These are phyloP conservation scores for Cenchrus fungigraminus DNA, from an alignment of 176 grass and related monocot species.

Conservation along the genomic window DNA sequence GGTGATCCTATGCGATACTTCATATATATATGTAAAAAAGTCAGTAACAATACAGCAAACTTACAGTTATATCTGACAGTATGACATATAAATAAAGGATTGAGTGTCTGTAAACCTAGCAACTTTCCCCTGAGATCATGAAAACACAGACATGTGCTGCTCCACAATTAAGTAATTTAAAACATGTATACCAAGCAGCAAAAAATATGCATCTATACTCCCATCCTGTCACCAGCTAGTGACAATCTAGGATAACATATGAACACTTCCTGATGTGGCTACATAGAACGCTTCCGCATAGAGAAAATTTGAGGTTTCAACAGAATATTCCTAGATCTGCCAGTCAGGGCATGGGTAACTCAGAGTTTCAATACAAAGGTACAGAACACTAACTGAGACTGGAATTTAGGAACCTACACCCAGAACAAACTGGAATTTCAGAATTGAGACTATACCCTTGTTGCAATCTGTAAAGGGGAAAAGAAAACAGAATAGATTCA, in stretches of 20 bases:
- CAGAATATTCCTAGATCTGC: background rate
- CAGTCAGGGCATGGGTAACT: slow-evolving; percentile 19
- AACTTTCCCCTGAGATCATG: slow-evolving; percentile 9
- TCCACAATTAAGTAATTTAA: slow-evolving; percentile 29
- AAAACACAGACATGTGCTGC: slow-evolving; percentile 18
- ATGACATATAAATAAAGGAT: background rate
- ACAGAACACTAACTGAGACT: background rate
- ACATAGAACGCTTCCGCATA: background rate
- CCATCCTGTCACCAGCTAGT: slow-evolving; percentile 23
- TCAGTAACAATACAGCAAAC: slow-evolving; percentile 2
- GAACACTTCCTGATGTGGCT: background rate
- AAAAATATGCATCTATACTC: background rate
- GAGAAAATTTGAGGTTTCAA: slow-evolving; percentile 11
- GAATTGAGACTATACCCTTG: background rate
- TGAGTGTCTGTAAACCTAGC: background rate
- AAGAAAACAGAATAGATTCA: background rate
- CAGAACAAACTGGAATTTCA: background rate
- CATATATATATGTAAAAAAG: background rate
- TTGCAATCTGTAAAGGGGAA: background rate
- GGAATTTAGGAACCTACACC: background rate
- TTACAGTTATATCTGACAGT: slow-evolving; percentile 21
- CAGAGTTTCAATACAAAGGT: slow-evolving; percentile 9
- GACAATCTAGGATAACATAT: slow-evolving; percentile 27
- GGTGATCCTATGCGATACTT: slow-evolving; percentile 31
- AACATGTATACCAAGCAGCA: background rate